Percentiles rank a stretch among this genome's conserved stretches.
Evolutionary conservation across 768 basidiomycete genomes (phyloP).

Genomic region (Gloeopeniophorella convolvens): DNA sequence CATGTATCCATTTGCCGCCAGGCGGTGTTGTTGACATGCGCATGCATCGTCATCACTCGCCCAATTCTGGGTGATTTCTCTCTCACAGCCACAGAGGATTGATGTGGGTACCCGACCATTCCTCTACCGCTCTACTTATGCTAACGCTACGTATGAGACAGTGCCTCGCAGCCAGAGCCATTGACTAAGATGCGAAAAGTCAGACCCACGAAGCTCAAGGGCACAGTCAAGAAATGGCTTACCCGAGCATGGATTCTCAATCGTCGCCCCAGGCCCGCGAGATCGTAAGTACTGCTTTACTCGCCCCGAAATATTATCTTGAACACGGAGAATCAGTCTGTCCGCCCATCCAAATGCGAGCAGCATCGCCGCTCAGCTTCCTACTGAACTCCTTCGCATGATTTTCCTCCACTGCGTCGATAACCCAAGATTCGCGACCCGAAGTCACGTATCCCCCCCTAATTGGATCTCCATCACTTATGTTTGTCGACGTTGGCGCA

Average conservation of each 20-base stretch:
- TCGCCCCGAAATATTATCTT: neutral
- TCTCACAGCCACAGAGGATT: neutral
- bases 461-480: slow-evolving; percentile 1
- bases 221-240: neutral
- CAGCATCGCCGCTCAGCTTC: neutral
- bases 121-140: neutral
- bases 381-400: slow-evolving; percentile 1
- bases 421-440: neutral
- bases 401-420: neutral
- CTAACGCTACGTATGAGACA: neutral
- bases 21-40: slow-evolving; percentile 1
- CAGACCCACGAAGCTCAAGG: neutral
- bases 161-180: neutral
- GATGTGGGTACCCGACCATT: neutral
- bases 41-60: slow-evolving; percentile 7
- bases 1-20: no score
- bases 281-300: neutral
- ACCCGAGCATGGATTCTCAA: neutral
- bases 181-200: neutral
- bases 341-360: neutral
- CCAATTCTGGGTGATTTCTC: neutral
- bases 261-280: neutral
- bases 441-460: neutral
- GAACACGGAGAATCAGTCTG: neutral
- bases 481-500: slow-evolving; percentile 5